These are phyloP conservation scores for Pseudotsuga menziesii DNA, from an alignment of 75 land plant genomes.

Conservation along the genomic window DNA sequence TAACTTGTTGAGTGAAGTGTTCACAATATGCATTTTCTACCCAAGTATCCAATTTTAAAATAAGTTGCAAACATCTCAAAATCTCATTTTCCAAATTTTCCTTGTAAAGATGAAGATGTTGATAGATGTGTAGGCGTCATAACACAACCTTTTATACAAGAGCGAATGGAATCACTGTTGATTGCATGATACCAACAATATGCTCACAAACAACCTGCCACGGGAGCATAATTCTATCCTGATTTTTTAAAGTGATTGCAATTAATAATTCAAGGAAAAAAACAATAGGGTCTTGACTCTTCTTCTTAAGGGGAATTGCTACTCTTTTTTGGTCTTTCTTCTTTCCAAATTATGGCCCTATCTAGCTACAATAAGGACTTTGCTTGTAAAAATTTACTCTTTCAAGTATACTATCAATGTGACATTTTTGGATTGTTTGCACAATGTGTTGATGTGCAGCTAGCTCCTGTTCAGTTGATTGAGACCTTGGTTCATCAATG, in stretches of 20 bases:
- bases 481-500: conserved; percentile 68
- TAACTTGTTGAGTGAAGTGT: conserved; percentile 89
- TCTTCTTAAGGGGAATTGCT: conserved; percentile 55
- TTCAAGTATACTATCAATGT: conserved; percentile 89
- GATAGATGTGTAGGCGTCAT: conserved; percentile 91
- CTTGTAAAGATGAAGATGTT: conserved; percentile 91
- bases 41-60: conserved; percentile 90
- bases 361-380: conserved; percentile 89
- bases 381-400: conserved; percentile 88
- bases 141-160: conserved; percentile 91
- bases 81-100: conserved; percentile 94
- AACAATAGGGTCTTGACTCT: conserved; percentile 93
- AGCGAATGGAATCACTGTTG: conserved; percentile 76
- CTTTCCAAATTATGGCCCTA: conserved; percentile 84
- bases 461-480: conserved; percentile 72
- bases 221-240: conserved; percentile 81
- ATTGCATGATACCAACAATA: conserved; percentile 79
- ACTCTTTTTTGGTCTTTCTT: conserved; percentile 84
- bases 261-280: conserved; percentile 92
- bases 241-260: conserved; percentile 88
- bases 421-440: conserved; percentile 89
- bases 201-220: conserved; percentile 98
- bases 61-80: conserved; percentile 85
- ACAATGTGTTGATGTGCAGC: conserved; percentile 91
- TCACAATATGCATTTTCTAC: conserved; percentile 97